Percentiles rank a stretch among this genome's conserved stretches.
These are phyloP conservation scores for Fistulifera pelliculosa DNA, from an alignment of 108 stramenopile genomes.

Conservation along the genomic window DNA sequence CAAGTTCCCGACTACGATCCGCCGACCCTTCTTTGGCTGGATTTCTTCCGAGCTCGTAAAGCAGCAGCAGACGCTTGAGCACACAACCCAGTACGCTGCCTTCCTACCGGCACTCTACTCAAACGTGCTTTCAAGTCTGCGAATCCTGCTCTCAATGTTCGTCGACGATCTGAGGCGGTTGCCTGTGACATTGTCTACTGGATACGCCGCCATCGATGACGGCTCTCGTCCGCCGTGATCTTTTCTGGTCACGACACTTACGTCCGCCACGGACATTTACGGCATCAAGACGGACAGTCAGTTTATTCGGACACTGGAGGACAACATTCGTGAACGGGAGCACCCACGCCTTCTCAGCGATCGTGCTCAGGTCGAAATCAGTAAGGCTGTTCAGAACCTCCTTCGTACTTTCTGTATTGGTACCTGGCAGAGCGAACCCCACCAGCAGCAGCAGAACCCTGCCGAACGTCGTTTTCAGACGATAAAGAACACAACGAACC, in stretches of 20 bases:
- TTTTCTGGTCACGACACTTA: slow-evolving; percentile 4
- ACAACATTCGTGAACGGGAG: slow-evolving; percentile 22
- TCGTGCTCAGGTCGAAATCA: slow-evolving; percentile 12
- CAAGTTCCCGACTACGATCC: too few species aligned
- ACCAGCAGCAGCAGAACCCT: slow-evolving; percentile 23
- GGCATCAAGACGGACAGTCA: slow-evolving; percentile 12
- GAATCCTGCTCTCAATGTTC: slow-evolving; percentile 1
- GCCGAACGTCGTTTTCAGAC: slow-evolving; percentile 17
- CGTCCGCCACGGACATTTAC: slow-evolving; percentile 10
- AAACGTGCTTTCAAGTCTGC: background rate
- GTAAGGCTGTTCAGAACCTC: slow-evolving; percentile 10
- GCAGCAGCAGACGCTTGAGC: background rate
- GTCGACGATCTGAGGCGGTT: slow-evolving; percentile 10
- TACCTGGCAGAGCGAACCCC: slow-evolving; percentile 16
- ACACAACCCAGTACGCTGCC: slow-evolving; percentile 1
- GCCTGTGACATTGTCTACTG: slow-evolving; percentile 9
- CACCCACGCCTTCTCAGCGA: slow-evolving; percentile 8
- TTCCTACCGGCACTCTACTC: slow-evolving; percentile 7
- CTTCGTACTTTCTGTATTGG: slow-evolving; percentile 14
- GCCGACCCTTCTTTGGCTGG: slow-evolving; percentile 8
- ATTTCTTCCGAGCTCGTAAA: slow-evolving; percentile 6
- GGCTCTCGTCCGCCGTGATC: slow-evolving; percentile 11
- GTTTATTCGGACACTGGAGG: slow-evolving; percentile 15
- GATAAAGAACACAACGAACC: slow-evolving; percentile 9
- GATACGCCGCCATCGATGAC: background rate